phyloP scores from a whole-genome alignment of 495 filamentous ascomycete species.

The Hypoxylon rickii region DNA sequence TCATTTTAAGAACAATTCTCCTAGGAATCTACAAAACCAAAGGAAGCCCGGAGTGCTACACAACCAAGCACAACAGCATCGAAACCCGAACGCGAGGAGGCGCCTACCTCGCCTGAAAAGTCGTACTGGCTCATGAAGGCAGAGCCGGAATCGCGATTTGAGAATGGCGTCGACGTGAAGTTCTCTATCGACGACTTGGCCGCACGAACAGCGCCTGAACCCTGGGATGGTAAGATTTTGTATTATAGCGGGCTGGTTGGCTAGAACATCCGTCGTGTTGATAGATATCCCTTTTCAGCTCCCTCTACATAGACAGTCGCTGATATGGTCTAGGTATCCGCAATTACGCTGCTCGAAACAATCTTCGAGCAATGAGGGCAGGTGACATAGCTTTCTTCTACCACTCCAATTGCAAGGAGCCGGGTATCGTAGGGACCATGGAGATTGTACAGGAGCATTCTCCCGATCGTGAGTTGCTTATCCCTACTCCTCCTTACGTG shows the following conservation, averaged over 20 bases:
- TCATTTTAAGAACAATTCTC: constrained; percentile 2
- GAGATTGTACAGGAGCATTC: constrained; percentile 85
- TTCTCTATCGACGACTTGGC: constrained; percentile 94
- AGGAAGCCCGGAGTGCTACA: constrained; percentile 7
- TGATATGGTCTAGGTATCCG: constrained; percentile 48
- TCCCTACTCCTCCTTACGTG: neutral
- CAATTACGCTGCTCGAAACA: constrained; percentile 71
- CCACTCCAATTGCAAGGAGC: constrained; percentile 91
- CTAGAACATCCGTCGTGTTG: too few relatives aligned
- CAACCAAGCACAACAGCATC: constrained; percentile 5
- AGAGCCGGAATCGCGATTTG: constrained; percentile 83
- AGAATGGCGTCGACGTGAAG: constrained; percentile 83
- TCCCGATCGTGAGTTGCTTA: constrained; percentile 66
- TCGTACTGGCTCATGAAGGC: constrained; percentile 95
- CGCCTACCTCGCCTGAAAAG: constrained; percentile 29
- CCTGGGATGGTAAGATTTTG: constrained; percentile 76
- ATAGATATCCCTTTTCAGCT: too few relatives aligned
- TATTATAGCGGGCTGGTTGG: too few relatives aligned
- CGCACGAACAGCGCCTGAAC: constrained; percentile 70
- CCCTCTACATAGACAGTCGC: constrained; percentile 14
- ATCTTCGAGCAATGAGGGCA: constrained; percentile 85
- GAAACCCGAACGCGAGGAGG: too few relatives aligned
- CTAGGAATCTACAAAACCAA: constrained; percentile 12
- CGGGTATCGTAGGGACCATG: constrained; percentile 92
- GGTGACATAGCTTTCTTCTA: constrained; percentile 97